Evolutionary conservation across 208 protist genomes (phyloP), one percentile per base, ranked within the genome.

Genomic region (Blechomonas ayalai): DNA sequence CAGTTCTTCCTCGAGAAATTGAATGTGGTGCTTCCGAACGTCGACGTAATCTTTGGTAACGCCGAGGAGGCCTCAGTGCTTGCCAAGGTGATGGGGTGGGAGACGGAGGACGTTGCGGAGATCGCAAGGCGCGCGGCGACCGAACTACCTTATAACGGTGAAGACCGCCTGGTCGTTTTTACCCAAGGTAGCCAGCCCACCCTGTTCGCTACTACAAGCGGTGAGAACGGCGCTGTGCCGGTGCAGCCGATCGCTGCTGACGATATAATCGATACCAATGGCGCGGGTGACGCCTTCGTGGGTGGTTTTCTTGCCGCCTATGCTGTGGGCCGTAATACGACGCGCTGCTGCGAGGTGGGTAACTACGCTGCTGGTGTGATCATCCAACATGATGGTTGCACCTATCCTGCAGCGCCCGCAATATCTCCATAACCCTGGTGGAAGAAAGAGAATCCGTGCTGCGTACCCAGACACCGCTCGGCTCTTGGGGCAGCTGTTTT

Each of bases 221-320:
- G 53, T 23, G 38, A 38, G 41, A 23, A 57, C 8, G 63, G 65
- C 15, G 48, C 52, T 19, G 76, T 89, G 25, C 42, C 52, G 5
- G 92, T 97, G 45, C 31, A 54, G 15, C 37, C 60, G 2, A 71
- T 98, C 25, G 44, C 60, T 9, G 24, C 38, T 8, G 82, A 97
- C 16, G 70, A 91, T 28, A 98, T 99, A 25, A 82, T 98, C 7
- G 97, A 99, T 67, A 85, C 91, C 33, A 99, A 99, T 62, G 97
- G 89, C 43, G 97, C 97, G 23, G 97, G 97, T 43, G 97, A 99
- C 61, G 73, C 92, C 15, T 99, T 99, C 55, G 96, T 98, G 12
- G 97, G 97, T 47, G 97, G 97, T 37, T 99, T 99, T 76, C 60
- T 99, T 1, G 64, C 92, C 26, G 69, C 68, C 12, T 85, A 87